phyloP scores from a whole-genome alignment of 345 rosid species.

The Barbarea vulgaris region DNA sequence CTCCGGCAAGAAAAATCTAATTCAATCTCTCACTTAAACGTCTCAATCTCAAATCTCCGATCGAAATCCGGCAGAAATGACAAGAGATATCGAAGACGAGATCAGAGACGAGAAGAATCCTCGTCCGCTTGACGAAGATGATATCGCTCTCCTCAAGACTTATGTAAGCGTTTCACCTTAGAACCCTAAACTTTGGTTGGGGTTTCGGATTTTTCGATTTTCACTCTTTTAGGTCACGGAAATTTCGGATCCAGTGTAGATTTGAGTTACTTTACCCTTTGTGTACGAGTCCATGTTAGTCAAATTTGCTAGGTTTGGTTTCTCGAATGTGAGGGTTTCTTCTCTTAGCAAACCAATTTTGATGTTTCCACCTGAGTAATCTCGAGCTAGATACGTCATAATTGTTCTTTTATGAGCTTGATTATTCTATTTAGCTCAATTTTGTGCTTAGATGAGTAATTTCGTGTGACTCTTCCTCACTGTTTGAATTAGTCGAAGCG shows the following conservation, averaged over 20 bases:
- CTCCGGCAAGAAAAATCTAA: conserved; percentile 24
- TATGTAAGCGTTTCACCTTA: conserved; percentile 48
- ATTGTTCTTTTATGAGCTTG: background rate
- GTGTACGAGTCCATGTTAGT: background rate
- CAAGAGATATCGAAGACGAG: conserved; percentile 56
- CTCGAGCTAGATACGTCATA: conserved; percentile 1
- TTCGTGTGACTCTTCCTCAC: background rate
- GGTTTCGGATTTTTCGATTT: background rate
- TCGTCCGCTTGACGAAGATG: conserved; percentile 86
- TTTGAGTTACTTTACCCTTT: background rate
- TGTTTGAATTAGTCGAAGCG: background rate
- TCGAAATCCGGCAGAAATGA: conserved; percentile 34
- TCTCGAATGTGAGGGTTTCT: conserved; percentile 10
- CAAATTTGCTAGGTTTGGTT: background rate
- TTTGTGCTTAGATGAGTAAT: background rate
- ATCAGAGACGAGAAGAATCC: conserved; percentile 90
- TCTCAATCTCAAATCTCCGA: conserved; percentile 15
- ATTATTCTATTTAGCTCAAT: background rate
- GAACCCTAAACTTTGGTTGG: conserved; percentile 21
- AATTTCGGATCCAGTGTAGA: conserved; percentile 4
- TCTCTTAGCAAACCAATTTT: conserved; percentile 1
- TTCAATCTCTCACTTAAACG: background rate
- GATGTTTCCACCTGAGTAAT: background rate
- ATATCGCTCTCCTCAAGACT: conserved; percentile 92
- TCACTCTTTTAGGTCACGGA: background rate